Percentiles rank a stretch among this genome's conserved stretches.
Evolutionary conservation across 768 basidiomycete genomes (phyloP).

Genomic region (Astraeus odoratus): DNA sequence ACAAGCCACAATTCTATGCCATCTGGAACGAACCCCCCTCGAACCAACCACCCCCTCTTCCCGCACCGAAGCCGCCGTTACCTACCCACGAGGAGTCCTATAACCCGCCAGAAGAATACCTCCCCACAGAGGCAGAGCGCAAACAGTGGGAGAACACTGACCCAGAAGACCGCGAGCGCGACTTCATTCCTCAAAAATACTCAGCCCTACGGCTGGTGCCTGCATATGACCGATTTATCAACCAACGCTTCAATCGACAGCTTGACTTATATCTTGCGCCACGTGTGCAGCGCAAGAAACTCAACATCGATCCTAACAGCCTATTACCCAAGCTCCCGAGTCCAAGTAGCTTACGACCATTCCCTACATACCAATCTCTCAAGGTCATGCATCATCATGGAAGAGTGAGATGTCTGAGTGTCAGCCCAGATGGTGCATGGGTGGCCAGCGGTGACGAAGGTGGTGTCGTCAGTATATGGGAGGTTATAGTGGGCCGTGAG

Average conservation of each 20-base stretch:
- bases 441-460: conserved; percentile 86
- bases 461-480: conserved; percentile 86
- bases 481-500: conserved; percentile 82
- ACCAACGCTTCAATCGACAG: conserved; percentile 89
- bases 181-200: conserved; percentile 87
- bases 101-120: conserved; percentile 96
- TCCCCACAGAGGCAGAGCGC: conserved; percentile 77
- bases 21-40: conserved; percentile 86
- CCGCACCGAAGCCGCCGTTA: conserved; percentile 85
- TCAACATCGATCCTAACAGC: conserved; percentile 88
- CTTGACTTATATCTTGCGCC: conserved; percentile 96
- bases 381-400: conserved; percentile 59
- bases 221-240: conserved; percentile 85
- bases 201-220: conserved; percentile 83
- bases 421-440: conserved; percentile 90
- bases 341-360: conserved; percentile 85
- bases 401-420: conserved; percentile 65
- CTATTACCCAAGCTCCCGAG: conserved; percentile 93
- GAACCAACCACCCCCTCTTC: conserved; percentile 75
- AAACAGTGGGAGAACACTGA: conserved; percentile 79
- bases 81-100: conserved; percentile 97
- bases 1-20: conserved; percentile 66
- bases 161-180: conserved; percentile 81
- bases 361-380: conserved; percentile 82
- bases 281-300: conserved; percentile 75